These are phyloP conservation scores for Rhododendron vialii DNA, from an alignment of 148 eudicot genomes.

Conservation along the genomic window DNA sequence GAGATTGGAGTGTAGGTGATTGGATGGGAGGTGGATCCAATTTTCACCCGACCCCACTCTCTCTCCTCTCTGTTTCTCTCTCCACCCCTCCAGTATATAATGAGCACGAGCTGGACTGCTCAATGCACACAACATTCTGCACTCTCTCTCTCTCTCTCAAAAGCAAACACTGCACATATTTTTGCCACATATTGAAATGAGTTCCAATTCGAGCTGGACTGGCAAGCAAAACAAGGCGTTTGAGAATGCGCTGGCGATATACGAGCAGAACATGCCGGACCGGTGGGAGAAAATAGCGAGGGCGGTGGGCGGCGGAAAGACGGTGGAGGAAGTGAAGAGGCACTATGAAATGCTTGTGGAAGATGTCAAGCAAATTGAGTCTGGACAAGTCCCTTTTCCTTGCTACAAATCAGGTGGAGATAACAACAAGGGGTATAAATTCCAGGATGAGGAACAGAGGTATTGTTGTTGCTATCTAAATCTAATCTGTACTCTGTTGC, in stretches of 20 bases:
- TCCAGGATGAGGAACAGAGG: conserved; percentile 15
- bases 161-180: background rate
- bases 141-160: background rate
- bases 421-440: background rate
- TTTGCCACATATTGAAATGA: background rate
- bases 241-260: conserved; percentile 9
- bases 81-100: background rate
- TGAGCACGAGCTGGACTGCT: background rate
- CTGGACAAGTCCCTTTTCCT: conserved; percentile 14
- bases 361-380: conserved; percentile 16
- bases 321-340: conserved; percentile 20
- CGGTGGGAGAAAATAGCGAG: conserved; percentile 14
- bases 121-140: background rate
- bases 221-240: conserved; percentile 17
- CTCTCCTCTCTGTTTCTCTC: conserved; percentile 1
- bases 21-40: background rate
- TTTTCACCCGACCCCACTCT: background rate
- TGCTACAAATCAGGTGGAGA: background rate
- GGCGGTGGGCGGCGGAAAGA: conserved; percentile 20
- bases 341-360: conserved; percentile 16
- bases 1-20: background rate
- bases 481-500: background rate
- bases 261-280: conserved; percentile 2
- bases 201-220: conserved; percentile 13
- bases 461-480: background rate